Percentiles rank a stretch among this genome's conserved stretches.
These are phyloP conservation scores for Cryptosporidium andersoni DNA, from an alignment of 169 alveolate genomes.

Conservation along the genomic window DNA sequence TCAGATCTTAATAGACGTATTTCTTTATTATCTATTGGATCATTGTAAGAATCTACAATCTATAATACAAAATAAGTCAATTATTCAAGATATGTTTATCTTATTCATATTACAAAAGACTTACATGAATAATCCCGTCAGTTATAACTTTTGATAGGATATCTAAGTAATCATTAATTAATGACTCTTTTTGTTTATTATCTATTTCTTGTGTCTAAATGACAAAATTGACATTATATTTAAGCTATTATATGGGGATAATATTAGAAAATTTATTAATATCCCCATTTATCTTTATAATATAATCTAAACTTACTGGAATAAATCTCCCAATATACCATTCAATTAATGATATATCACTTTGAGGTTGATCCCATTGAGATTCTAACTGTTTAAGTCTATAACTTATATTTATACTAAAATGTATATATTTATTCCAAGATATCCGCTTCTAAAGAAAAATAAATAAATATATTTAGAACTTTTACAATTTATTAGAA, in stretches of 20 bases:
- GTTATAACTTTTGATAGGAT: conserved; percentile 37
- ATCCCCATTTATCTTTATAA: conserved; percentile 4
- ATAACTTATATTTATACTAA: conserved; percentile 22
- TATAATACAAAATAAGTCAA: background rate
- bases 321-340: conserved; percentile 19
- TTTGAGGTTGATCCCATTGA: conserved; percentile 59
- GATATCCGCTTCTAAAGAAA: too few relatives aligned
- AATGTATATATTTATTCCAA: conserved; percentile 36
- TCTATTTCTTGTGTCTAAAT: background rate
- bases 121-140: conserved; percentile 58
- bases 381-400: conserved; percentile 34
- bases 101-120: background rate
- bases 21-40: conserved; percentile 46
- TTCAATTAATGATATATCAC: conserved; percentile 46
- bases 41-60: conserved; percentile 63
- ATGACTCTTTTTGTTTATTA: background rate
- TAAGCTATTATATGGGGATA: too few relatives aligned
- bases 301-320: background rate
- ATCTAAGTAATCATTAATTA: conserved; percentile 13
- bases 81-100: background rate
- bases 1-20: conserved; percentile 18
- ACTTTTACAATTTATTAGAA: too few relatives aligned
- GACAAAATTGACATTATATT: background rate
- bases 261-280: background rate
- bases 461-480: too few relatives aligned